These are phyloP conservation scores for Saturnispora saitoi DNA, from an alignment of 805 yeast genomes.

Conservation along the genomic window DNA sequence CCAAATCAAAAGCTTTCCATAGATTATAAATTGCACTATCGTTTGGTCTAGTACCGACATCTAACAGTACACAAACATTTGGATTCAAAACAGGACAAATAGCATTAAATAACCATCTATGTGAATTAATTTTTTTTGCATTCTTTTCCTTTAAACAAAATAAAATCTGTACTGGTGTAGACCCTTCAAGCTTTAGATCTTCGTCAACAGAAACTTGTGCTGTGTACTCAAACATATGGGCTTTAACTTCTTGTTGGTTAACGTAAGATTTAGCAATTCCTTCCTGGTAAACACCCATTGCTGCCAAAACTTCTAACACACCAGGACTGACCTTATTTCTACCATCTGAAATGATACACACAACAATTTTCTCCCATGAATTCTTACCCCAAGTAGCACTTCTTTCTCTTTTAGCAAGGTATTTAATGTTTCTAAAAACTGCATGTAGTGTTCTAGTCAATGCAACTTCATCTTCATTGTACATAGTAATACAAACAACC, in stretches of 20 bases:
- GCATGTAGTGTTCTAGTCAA: constrained; percentile 93
- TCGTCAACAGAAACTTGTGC: constrained; percentile 91
- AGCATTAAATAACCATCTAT: constrained; percentile 95
- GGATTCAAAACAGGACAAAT: constrained; percentile 90
- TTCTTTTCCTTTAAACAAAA: constrained; percentile 91
- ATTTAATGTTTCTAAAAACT: constrained; percentile 86
- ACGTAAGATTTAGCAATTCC: constrained; percentile 94
- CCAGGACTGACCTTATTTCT: constrained; percentile 80
- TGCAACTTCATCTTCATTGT: constrained; percentile 86
- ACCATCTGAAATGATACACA: constrained; percentile 88
- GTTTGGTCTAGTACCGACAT: constrained; percentile 98
- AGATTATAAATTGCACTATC: constrained; percentile 79
- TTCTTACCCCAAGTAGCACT: constrained; percentile 92
- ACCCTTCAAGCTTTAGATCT: constrained; percentile 81
- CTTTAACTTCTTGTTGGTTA: constrained; percentile 82
- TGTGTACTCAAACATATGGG: constrained; percentile 93
- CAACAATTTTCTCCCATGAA: constrained; percentile 95
- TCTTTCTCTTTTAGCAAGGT: constrained; percentile 69
- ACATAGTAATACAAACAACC: constrained; percentile 91
- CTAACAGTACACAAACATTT: constrained; percentile 78
- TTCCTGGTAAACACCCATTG: constrained; percentile 95
- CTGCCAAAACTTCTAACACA: constrained; percentile 80
- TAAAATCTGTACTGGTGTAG: constrained; percentile 88
- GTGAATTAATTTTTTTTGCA: constrained; percentile 91
- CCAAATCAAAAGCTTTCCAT: constrained; percentile 96